A percentile compares a stretch with the other conserved stretches of the same genome.
Conservation (phyloP, 331 rosid species). For the Telfairia occidentalis region DNA sequence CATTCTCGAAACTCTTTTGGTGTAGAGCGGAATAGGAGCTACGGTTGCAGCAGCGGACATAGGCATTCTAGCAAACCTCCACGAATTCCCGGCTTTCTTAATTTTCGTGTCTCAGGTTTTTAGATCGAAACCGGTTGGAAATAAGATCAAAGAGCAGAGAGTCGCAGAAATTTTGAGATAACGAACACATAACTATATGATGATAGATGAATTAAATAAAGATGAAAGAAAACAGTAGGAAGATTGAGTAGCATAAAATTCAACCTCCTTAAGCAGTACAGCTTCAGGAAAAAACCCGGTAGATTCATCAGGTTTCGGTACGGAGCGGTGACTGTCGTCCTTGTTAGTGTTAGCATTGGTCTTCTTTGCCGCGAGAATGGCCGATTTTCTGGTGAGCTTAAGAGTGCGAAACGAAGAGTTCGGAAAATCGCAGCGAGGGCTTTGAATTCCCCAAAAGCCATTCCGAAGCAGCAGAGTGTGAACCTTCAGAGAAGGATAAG, state of each 20-base stretch:
- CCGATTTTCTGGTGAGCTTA: slow-evolving; percentile 30
- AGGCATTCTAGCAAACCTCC: not conserved
- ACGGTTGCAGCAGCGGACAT: not conserved
- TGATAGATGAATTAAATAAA: not conserved
- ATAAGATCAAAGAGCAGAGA: not conserved
- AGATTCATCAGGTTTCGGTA: slow-evolving; percentile 51
- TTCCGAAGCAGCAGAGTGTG: not conserved
- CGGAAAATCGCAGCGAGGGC: slow-evolving; percentile 15
- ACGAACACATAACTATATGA: not conserved
- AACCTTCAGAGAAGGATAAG: not conserved
- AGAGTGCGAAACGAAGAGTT: slow-evolving; percentile 20
- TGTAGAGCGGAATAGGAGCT: not conserved
- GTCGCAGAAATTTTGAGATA: not conserved
- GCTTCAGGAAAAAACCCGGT: slow-evolving; percentile 84
- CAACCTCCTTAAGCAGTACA: slow-evolving; percentile 75
- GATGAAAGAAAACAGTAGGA: not conserved
- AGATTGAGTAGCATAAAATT: not conserved
- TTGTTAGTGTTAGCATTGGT: slow-evolving; percentile 28
- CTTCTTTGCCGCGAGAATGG: slow-evolving; percentile 34
- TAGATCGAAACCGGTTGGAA: not conserved
- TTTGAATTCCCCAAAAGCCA: slow-evolving; percentile 14
- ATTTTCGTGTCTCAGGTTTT: not conserved
- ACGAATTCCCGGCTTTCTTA: not conserved
- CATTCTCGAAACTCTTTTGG: not conserved
- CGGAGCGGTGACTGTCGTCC: slow-evolving; percentile 49